phyloP scores from a whole-genome alignment of 164 flowering plant genomes.

The Nymphaea colorata region DNA sequence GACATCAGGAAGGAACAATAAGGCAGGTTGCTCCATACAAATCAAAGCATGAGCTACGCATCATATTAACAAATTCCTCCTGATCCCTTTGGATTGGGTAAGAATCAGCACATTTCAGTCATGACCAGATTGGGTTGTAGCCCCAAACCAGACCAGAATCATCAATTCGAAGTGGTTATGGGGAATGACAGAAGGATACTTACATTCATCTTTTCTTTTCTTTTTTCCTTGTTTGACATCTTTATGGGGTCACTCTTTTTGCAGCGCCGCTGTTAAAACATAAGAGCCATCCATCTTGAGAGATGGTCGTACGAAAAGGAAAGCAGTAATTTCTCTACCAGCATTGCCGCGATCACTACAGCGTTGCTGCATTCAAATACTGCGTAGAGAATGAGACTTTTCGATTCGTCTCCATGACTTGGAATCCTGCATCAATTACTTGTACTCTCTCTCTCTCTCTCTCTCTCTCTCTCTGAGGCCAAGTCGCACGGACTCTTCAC shows the following conservation, averaged over 20 bases:
- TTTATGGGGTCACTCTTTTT: background rate
- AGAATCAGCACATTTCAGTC: background rate
- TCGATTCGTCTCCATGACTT: background rate
- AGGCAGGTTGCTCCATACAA: too few species aligned
- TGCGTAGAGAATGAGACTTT: background rate
- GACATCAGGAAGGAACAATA: too few species aligned
- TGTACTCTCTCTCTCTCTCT: background rate
- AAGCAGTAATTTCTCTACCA: background rate
- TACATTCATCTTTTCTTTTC: too few species aligned
- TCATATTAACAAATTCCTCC: background rate
- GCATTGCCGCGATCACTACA: background rate
- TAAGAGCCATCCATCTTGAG: background rate
- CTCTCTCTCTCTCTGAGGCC: background rate
- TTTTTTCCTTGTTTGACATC: background rate
- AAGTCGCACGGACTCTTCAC: background rate
- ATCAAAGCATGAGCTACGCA: too few species aligned
- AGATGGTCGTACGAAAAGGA: background rate
- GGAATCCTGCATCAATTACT: background rate
- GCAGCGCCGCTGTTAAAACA: background rate
- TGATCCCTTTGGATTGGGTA: background rate
- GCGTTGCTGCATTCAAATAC: background rate
- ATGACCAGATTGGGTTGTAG: background rate
- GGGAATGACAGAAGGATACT: background rate
- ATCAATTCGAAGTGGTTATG: background rate
- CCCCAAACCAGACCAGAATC: background rate